Evolutionary conservation across 2,329 filamentous ascomycete species (phyloP), one percentile per base, ranked within the genome.

Genomic region (Periconia sp.): DNA sequence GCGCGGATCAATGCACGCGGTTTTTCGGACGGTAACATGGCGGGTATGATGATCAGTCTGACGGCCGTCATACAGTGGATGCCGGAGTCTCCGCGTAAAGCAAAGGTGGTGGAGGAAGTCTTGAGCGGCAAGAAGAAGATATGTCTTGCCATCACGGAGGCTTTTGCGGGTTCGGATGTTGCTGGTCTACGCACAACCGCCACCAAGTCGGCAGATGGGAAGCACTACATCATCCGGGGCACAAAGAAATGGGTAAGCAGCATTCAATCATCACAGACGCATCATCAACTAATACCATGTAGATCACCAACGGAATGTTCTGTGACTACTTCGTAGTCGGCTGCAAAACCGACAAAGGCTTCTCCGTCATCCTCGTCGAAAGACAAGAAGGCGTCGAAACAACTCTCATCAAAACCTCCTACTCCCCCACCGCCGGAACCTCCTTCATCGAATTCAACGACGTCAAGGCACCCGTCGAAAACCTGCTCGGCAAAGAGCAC

Each of bases 11-110:
- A 88, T 71, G 86, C 88, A 27, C 79, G 90, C 63, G 91, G 91
- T 1, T 96, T 94, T 76, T 86, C 91, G 72, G 91, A 96, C 70
- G 91, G 90, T 3, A 92, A 91, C 74, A 85, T 95, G 83, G 88
- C 90, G 2, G 91, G 91, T 49, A 91, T 95, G 89, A 86, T 87
- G 27, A 95, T 95, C 61, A 86, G 86, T 40, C 76, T 95, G 59
- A 90, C 91, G 1, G 90, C 90, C 11, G 84, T 95, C 20, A 82
- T 91, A 68, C 88, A 93, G 53, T 95, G 87, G 80, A 84, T 89
- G 72, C 84, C 82, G 48, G 82, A 93, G 65, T 78, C 84, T 52
- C 77, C 77, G 41, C 82, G 90, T 63, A 87, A 86, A 75, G 81
- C 86, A 62, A 81, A 80, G 49, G 81, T 95, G 45, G 83, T 86